Percentiles rank a stretch among this genome's conserved stretches.
These are phyloP conservation scores for Flaveria robusta DNA, from an alignment of 129 eudicot genomes.

Conservation along the genomic window DNA sequence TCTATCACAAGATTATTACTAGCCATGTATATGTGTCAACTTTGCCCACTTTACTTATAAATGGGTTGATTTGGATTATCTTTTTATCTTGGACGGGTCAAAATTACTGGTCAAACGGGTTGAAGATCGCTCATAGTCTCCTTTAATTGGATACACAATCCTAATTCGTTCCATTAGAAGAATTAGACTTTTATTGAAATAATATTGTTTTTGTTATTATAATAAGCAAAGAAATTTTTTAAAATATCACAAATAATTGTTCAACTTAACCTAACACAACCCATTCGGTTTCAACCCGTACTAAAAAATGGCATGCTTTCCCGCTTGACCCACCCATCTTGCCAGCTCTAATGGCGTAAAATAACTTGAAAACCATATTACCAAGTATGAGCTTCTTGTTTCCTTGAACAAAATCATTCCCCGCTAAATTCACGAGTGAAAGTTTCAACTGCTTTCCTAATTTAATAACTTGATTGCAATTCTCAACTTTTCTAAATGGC, in stretches of 20 bases:
- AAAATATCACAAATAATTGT: not conserved
- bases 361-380: slow-evolving; percentile 34
- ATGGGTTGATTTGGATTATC: not conserved
- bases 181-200: not conserved
- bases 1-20: not conserved
- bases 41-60: not conserved
- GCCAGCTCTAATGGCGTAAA: slow-evolving; percentile 5
- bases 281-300: not conserved
- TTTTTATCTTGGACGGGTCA: not conserved
- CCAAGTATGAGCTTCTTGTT: slow-evolving; percentile 95
- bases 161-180: not conserved
- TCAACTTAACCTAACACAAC: not conserved
- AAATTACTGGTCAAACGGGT: not conserved
- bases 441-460: slow-evolving; percentile 82
- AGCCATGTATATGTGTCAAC: slow-evolving; percentile 2
- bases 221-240: not conserved
- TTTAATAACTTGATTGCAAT: slow-evolving; percentile 91
- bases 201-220: not conserved
- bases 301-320: not conserved
- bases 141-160: not conserved
- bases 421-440: slow-evolving; percentile 85
- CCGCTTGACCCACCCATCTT: not conserved
- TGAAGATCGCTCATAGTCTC: not conserved
- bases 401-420: slow-evolving; percentile 95
- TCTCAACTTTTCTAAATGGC: slow-evolving; percentile 98